phyloP scores from a whole-genome alignment of 768 basidiomycete genomes.

The Amanita muscaria region DNA sequence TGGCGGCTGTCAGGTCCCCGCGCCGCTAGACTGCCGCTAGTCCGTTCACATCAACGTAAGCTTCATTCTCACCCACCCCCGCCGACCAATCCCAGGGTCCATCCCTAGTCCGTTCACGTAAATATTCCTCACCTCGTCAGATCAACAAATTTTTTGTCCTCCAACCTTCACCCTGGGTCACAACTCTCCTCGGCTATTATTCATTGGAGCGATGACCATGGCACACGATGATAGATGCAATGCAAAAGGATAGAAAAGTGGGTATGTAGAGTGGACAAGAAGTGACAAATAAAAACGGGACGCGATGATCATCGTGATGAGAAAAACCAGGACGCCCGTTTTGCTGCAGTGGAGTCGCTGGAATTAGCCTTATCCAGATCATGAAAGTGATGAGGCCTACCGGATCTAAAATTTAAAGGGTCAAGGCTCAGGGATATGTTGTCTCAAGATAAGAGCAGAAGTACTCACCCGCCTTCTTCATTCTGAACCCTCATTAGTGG shows the following conservation, averaged over 20 bases:
- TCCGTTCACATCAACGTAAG: conserved; percentile 16
- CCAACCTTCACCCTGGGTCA: not conserved
- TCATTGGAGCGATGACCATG: conserved; percentile 1
- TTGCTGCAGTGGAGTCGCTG: conserved; percentile 50
- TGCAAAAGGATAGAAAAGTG: conserved; percentile 14
- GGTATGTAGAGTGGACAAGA: conserved; percentile 12
- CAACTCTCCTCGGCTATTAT: not conserved
- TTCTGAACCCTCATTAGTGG: conserved; percentile 69
- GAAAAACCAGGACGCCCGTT: conserved; percentile 93
- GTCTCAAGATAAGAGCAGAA: conserved; percentile 14
- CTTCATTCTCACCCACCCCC: not conserved
- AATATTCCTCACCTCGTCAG: no score
- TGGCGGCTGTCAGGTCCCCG: conserved; percentile 28
- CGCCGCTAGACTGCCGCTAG: conserved; percentile 8
- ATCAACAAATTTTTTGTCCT: not conserved
- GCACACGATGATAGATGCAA: conserved; percentile 13
- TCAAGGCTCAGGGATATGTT: conserved; percentile 15
- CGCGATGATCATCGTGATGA: conserved; percentile 52
- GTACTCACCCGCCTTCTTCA: conserved; percentile 64
- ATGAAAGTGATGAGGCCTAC: conserved; percentile 22
- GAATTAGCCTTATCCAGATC: conserved; percentile 9
- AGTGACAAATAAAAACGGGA: conserved; percentile 8
- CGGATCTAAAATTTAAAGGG: conserved; percentile 25
- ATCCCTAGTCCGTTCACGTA: no score
- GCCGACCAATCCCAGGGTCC: no score